Conservation (phyloP, 495 filamentous ascomycete genomes). For the Penicillium egyptiacum region DNA sequence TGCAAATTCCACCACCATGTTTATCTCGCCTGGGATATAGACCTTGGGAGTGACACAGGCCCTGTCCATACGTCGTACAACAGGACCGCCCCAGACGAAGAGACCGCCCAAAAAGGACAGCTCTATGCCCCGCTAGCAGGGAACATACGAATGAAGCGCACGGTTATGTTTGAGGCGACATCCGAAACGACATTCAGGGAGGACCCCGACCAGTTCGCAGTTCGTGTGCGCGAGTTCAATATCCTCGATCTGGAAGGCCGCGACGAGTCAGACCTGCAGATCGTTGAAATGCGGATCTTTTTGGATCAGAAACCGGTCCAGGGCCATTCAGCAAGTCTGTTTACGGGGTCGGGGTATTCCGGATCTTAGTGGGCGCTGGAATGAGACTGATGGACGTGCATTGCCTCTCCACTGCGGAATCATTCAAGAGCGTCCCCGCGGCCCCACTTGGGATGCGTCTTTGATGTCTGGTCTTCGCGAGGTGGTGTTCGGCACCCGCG, state of each 20-base stretch:
- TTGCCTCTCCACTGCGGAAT: constrained; percentile 19
- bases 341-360: constrained; percentile 12
- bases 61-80: constrained; percentile 1
- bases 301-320: constrained; percentile 25
- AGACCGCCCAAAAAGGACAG: constrained; percentile 2
- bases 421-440: constrained; percentile 7
- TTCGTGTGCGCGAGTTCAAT: constrained; percentile 28
- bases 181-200: constrained; percentile 21
- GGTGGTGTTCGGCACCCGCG: constrained; percentile 18
- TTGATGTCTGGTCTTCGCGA: constrained; percentile 7
- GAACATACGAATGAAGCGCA: constrained; percentile 17
- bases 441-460: not conserved
- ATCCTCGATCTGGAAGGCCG: constrained; percentile 22
- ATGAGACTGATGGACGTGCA: not conserved
- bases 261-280: constrained; percentile 11
- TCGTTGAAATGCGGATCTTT: constrained; percentile 28
- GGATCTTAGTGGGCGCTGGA: constrained; percentile 6
- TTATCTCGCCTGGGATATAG: constrained; percentile 31
- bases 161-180: constrained; percentile 31
- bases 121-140: constrained; percentile 16
- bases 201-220: constrained; percentile 26
- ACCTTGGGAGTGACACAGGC: constrained; percentile 2
- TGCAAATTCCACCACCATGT: constrained; percentile 20
- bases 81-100: not conserved
- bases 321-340: constrained; percentile 20